Conservation (phyloP, 305 asterid species). For the Rubia occidens region DNA sequence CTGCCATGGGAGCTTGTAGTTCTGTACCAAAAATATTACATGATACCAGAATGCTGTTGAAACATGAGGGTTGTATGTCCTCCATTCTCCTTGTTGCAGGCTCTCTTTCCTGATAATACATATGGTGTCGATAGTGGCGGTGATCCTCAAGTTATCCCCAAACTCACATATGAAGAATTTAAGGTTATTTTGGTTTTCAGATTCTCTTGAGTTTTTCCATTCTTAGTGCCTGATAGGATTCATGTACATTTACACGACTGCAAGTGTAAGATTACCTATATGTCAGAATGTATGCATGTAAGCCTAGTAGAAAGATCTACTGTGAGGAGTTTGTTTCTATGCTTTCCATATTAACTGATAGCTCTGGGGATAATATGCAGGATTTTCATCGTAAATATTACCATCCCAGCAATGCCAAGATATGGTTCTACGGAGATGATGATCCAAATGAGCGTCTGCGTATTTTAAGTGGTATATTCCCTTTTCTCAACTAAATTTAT, state of each 20-base stretch:
- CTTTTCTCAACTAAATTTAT: slow-evolving; percentile 10
- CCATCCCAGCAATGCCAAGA: slow-evolving; percentile 96
- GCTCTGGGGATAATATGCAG: slow-evolving; percentile 32
- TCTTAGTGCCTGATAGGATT: neutral
- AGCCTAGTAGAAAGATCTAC: neutral
- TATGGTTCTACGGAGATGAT: slow-evolving; percentile 98
- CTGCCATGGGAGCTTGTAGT: neutral
- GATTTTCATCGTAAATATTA: slow-evolving; percentile 86
- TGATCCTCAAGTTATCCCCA: slow-evolving; percentile 90
- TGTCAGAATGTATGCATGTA: neutral
- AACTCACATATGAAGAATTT: slow-evolving; percentile 82
- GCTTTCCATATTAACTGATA: slow-evolving; percentile 10
- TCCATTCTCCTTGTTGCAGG: slow-evolving; percentile 38
- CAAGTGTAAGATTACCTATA: neutral
- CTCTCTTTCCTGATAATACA: slow-evolving; percentile 86
- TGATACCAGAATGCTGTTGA: neutral
- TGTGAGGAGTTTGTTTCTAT: neutral
- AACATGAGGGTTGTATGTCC: slow-evolving; percentile 5
- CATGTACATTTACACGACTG: neutral
- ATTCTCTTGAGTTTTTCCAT: neutral
- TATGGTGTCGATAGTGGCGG: slow-evolving; percentile 99
- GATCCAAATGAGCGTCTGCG: slow-evolving; percentile 81
- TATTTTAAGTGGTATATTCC: slow-evolving; percentile 64
- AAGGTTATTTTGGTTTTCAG: slow-evolving; percentile 42
- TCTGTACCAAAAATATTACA: neutral